These are phyloP conservation scores for Cocos nucifera DNA, from an alignment of 176 grass and related monocot genomes.

Conservation along the genomic window DNA sequence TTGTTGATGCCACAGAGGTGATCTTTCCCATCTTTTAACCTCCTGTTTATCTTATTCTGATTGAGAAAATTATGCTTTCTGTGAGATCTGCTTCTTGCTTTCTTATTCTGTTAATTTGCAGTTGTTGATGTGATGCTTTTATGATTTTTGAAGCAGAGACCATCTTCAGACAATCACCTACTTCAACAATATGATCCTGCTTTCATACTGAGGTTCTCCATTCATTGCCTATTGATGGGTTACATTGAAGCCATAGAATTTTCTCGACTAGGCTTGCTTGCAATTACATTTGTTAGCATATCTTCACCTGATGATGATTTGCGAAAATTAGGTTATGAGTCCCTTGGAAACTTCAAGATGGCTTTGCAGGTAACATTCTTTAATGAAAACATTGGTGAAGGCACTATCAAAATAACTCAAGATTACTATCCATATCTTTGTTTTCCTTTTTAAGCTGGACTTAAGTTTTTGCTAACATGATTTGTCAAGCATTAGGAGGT, in stretches of 20 bases:
- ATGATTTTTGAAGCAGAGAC: conserved; percentile 28
- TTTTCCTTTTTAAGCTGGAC: too few relatives aligned
- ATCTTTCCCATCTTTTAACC: conserved; percentile 1
- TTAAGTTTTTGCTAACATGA: too few relatives aligned
- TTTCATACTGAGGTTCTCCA: conserved; percentile 72
- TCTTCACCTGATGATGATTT: conserved; percentile 70
- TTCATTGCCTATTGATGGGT: conserved; percentile 66
- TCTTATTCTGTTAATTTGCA: neutral
- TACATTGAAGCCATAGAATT: conserved; percentile 82
- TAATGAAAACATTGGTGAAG: conserved; percentile 4
- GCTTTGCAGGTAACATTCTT: conserved; percentile 58
- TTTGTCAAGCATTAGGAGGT: too few relatives aligned
- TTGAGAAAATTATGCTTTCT: too few relatives aligned
- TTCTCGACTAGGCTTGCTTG: conserved; percentile 73
- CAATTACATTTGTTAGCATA: conserved; percentile 69
- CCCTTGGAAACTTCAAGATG: conserved; percentile 60
- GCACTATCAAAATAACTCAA: too few relatives aligned
- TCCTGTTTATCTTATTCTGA: conserved; percentile 11
- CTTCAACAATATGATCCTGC: conserved; percentile 57
- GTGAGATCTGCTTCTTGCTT: too few relatives aligned
- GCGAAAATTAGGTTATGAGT: conserved; percentile 76
- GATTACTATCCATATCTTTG: too few relatives aligned
- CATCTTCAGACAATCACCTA: conserved; percentile 19
- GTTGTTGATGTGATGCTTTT: conserved; percentile 4
- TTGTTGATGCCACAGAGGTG: conserved; percentile 46